Base-by-base conservation (phyloP, 108 stramenopile genomes). In the Pseudonitzschia multistriata region DNA sequence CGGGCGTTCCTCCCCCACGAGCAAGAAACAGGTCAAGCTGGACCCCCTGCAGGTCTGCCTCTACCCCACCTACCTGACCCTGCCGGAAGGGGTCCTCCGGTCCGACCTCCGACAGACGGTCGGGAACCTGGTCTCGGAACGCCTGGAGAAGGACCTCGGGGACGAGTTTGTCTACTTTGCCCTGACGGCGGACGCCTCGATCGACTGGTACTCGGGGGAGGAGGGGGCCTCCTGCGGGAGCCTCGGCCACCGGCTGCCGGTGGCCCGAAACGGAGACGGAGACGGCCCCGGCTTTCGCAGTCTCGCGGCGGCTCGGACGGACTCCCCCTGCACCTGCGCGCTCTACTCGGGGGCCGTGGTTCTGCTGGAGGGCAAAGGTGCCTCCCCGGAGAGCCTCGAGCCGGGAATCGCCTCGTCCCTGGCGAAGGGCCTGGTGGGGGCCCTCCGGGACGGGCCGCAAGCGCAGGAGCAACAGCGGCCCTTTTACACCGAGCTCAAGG, bases 1-100 rank as follows among this genome's bases (percentile, higher is more conserved):
- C 29, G 54, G 8, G 14, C 42, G 42, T 1, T 25, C 24, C 50
- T 52, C 50, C 5, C 15, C 29, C 8, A 11, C 14, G 13, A 35
- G 28, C 31, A 33, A 36, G 35, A 27, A 25, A 7, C 63, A 64
- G 40, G n/a, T 64, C 22, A 30, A 28, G 0, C 28, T 64, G 19
- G 63, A 64, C 47, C 63, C 63, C 30, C 42, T 64, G 14, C 63
- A 45, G 28, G 22, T 64, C 2, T 64, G 63, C 47, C 25, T 64
- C 7, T 64, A 28, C 47, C 63, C 63, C 27, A 64, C 62, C 0
- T 40, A 42, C 15, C 28, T 64, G 42, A 64, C 37, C 2, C 30
- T 29, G 22, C 27, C 30, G 6, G 22, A 64, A 45, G 45, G n/a
- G 6, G 33, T 24, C 1, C 27, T 64, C 24, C 63, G 47, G 37